phyloP scores from a whole-genome alignment of 1,139 yeast species.

The Zygoascus hellenicus region DNA sequence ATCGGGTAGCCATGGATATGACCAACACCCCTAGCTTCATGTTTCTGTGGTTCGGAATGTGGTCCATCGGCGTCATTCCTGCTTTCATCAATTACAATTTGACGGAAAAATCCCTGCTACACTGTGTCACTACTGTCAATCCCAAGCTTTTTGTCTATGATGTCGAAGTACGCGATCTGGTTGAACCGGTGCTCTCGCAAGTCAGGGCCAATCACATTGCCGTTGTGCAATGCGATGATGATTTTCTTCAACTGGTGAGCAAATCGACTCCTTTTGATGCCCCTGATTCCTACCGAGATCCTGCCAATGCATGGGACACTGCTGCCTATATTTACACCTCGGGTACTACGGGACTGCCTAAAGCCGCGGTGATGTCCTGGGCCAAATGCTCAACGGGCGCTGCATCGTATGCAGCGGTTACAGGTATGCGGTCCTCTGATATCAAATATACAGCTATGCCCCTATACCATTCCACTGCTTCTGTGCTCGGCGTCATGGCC shows the following conservation, averaged over 20 bases:
- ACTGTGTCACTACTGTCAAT: constrained; percentile 69
- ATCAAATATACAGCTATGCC: constrained; percentile 92
- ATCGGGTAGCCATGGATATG: constrained; percentile 70
- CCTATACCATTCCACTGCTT: constrained; percentile 89
- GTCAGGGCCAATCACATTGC: constrained; percentile 66
- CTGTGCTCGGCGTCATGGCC: constrained; percentile 78
- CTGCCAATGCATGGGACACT: constrained; percentile 39
- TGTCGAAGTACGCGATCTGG: constrained; percentile 56
- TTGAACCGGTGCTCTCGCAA: constrained; percentile 24
- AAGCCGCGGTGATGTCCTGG: constrained; percentile 94
- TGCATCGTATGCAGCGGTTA: constrained; percentile 60
- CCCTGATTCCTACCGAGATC: constrained; percentile 31
- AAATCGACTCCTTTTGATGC: constrained; percentile 41
- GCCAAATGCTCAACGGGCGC: constrained; percentile 71
- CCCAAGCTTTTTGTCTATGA: constrained; percentile 67
- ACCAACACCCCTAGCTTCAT: constrained; percentile 81
- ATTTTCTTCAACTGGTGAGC: constrained; percentile 38
- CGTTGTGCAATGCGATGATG: constrained; percentile 49
- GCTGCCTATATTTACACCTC: constrained; percentile 81
- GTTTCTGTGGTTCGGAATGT: constrained; percentile 74
- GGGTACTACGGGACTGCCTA: constrained; percentile 94
- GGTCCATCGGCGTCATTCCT: constrained; percentile 90
- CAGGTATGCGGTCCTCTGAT: constrained; percentile 51
- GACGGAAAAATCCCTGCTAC: constrained; percentile 66
- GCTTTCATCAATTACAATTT: constrained; percentile 82